phyloP scores from a whole-genome alignment of 192 early-diverging fungal species.

The Dissophora ornata region DNA sequence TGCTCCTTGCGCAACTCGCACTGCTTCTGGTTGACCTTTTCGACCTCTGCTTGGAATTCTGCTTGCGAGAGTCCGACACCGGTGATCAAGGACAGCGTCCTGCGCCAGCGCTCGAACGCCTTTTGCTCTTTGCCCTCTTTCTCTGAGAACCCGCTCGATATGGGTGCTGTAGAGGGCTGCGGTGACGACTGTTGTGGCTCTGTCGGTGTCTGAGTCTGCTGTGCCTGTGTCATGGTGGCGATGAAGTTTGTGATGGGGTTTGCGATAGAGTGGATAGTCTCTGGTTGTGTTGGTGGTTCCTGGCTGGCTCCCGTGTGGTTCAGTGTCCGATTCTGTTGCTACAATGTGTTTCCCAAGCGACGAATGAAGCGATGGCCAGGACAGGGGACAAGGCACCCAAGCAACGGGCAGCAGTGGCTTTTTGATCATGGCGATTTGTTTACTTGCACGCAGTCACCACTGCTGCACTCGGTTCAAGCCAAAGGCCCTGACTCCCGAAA shows the following conservation, averaged over 20 bases:
- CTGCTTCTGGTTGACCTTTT: conserved; percentile 62
- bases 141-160: conserved; percentile 2
- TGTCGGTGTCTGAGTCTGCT: not conserved
- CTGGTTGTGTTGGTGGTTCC: too few relatives aligned
- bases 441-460: too few relatives aligned
- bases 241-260: not conserved
- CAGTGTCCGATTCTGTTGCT: too few relatives aligned
- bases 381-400: too few relatives aligned
- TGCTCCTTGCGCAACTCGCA: conserved; percentile 87
- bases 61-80: conserved; percentile 68
- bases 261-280: not conserved
- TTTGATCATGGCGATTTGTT: too few relatives aligned
- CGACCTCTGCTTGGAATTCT: conserved; percentile 63
- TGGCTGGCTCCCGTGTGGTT: too few relatives aligned
- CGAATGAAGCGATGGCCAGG: too few relatives aligned
- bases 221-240: conserved; percentile 8
- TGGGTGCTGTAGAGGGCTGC: not conserved
- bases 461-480: too few relatives aligned
- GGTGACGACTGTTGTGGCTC: not conserved
- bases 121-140: conserved; percentile 62
- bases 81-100: conserved; percentile 66
- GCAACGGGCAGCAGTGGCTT: too few relatives aligned
- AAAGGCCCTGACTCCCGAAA: too few relatives aligned
- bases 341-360: too few relatives aligned
- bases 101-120: conserved; percentile 72